Conservation (phyloP, 257 asterid species). For the Linderniella brevidens region DNA sequence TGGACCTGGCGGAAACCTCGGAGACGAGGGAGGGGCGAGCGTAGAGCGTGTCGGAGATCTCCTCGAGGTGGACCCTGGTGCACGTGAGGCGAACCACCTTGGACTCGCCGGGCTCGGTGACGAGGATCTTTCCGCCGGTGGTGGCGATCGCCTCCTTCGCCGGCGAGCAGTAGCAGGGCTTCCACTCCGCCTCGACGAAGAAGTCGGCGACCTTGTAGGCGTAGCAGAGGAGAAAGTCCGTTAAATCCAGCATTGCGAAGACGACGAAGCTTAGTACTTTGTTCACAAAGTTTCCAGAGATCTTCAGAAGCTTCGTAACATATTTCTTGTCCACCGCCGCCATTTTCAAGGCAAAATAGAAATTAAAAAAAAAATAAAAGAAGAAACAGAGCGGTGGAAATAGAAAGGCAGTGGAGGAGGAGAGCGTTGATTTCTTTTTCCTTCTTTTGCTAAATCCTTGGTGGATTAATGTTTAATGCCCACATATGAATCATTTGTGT, state of each 20-base stretch:
- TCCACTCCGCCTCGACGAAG: conserved; percentile 72
- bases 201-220: conserved; percentile 41
- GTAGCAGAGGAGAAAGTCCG: conserved; percentile 55
- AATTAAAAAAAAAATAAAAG: too few species aligned
- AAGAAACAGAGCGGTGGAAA: too few species aligned
- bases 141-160: conserved; percentile 26
- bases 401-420: too few species aligned
- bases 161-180: conserved; percentile 67
- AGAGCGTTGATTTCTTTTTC: too few species aligned
- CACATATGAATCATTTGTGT: too few species aligned
- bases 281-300: conserved; percentile 25
- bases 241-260: conserved; percentile 38
- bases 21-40: conserved; percentile 25
- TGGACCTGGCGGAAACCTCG: not conserved
- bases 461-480: too few species aligned
- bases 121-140: conserved; percentile 43
- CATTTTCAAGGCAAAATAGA: too few species aligned
- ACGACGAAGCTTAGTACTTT: conserved; percentile 40
- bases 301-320: too few species aligned
- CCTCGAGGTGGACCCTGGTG: conserved; percentile 53
- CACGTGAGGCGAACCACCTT: conserved; percentile 44
- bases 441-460: too few species aligned
- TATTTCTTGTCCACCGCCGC: too few species aligned
- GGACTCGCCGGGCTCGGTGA: conserved; percentile 58
- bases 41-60: conserved; percentile 84